Evolutionary conservation across 2,329 filamentous ascomycete genomes (phyloP).

Genomic region (Epichloe baconii): DNA sequence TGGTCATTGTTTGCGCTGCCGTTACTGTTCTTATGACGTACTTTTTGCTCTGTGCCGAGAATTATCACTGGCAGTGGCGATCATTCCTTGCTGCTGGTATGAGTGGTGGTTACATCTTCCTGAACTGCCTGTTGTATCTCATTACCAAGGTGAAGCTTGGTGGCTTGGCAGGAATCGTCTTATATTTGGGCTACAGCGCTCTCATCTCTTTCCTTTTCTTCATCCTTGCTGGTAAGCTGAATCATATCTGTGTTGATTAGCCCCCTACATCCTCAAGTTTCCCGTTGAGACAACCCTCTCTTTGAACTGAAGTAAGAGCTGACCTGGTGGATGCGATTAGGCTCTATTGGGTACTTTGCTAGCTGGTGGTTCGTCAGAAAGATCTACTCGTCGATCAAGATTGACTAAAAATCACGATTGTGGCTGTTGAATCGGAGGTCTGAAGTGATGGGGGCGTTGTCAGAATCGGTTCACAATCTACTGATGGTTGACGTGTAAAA

Average conservation of each 20-base stretch:
- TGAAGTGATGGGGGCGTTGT: background rate
- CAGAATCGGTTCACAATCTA: background rate
- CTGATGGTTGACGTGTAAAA: slow-evolving; percentile 12
- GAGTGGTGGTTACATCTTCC: slow-evolving; percentile 82
- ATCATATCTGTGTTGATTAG: background rate
- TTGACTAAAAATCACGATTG: slow-evolving; percentile 47
- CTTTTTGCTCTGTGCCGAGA: slow-evolving; percentile 88
- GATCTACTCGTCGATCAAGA: slow-evolving; percentile 97
- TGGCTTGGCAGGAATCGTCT: slow-evolving; percentile 70
- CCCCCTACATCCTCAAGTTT: slow-evolving; percentile 8
- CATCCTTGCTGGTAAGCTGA: slow-evolving; percentile 70
- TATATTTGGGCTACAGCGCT: slow-evolving; percentile 88
- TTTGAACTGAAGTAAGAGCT: slow-evolving; percentile 43
- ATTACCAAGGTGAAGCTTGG: slow-evolving; percentile 75
- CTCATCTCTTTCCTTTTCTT: slow-evolving; percentile 86
- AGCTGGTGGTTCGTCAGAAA: slow-evolving; percentile 89
- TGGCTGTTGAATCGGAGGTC: background rate
- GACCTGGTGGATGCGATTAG: slow-evolving; percentile 30
- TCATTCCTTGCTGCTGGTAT: slow-evolving; percentile 86
- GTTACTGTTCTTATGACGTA: slow-evolving; percentile 93
- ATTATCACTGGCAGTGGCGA: slow-evolving; percentile 99
- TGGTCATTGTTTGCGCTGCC: slow-evolving; percentile 89
- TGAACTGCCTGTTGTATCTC: slow-evolving; percentile 85
- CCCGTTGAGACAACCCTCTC: slow-evolving; percentile 44
- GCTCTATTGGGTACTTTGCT: slow-evolving; percentile 88